Evolutionary conservation across 2,329 filamentous ascomycete species (phyloP).

Genomic region (Trichophyton verrucosum): DNA sequence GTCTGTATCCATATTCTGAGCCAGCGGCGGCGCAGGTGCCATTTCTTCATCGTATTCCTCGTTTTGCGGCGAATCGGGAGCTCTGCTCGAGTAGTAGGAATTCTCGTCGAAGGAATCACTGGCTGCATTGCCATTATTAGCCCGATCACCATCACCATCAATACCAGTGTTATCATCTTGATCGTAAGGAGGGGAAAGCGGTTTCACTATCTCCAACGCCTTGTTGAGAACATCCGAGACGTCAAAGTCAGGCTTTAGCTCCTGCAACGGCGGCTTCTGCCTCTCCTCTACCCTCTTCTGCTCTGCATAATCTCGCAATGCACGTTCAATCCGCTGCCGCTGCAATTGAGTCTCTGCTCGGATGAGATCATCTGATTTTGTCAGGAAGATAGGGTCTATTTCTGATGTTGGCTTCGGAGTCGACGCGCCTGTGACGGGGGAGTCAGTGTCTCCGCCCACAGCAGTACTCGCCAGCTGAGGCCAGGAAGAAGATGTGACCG

Average conservation of each 20-base stretch:
- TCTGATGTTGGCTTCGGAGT: slow-evolving; percentile 45
- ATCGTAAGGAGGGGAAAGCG: slow-evolving; percentile 40
- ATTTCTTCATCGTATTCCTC: slow-evolving; percentile 18
- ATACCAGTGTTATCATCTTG: slow-evolving; percentile 7
- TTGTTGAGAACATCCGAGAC: slow-evolving; percentile 60
- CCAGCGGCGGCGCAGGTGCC: slow-evolving; percentile 8
- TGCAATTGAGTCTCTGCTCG: slow-evolving; percentile 70
- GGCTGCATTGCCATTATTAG: slow-evolving; percentile 52
- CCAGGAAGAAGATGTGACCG: slow-evolving; percentile 13
- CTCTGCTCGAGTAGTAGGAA: slow-evolving; percentile 89
- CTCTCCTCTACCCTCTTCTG: slow-evolving; percentile 42
- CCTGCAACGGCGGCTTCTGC: slow-evolving; percentile 39
- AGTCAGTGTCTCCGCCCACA: slow-evolving; percentile 11
- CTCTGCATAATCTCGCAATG: slow-evolving; percentile 64
- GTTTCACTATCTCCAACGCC: slow-evolving; percentile 59
- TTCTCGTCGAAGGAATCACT: slow-evolving; percentile 85
- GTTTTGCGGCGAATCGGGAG: slow-evolving; percentile 58
- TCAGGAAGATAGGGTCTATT: slow-evolving; percentile 71
- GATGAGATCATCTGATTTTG: slow-evolving; percentile 74
- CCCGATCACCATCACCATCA: slow-evolving; percentile 38
- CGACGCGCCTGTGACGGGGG: slow-evolving; percentile 14
- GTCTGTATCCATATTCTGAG: slow-evolving; percentile 21
- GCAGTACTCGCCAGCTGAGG: slow-evolving; percentile 11
- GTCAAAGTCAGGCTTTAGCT: slow-evolving; percentile 53
- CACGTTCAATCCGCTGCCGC: slow-evolving; percentile 67